Evolutionary conservation across 75 land plant genomes (phyloP), one percentile per base, ranked within the genome.

Genomic region (Chamaecyparis obtusa): DNA sequence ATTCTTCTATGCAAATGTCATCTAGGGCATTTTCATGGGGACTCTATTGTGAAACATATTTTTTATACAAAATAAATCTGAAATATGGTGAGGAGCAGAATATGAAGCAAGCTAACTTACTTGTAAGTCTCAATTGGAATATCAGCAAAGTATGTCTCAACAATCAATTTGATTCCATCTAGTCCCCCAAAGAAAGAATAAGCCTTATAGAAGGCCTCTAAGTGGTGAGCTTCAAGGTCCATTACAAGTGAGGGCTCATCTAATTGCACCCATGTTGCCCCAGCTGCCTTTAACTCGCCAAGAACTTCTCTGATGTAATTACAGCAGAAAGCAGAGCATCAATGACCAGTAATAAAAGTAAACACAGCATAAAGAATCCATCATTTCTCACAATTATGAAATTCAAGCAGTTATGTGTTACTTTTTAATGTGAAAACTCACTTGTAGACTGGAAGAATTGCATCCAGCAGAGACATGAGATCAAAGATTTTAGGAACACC

Each of bases 131-230:
- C 89, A n/a, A 87, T 81, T 39, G 92, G 89, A 76, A 92, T 56
- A 82, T 92, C 92, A 81, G 93, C 90, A 86, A 92, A 92, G 86
- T 92, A 92, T 30, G 93, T 92, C 84, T 90, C 92, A 43, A 92
- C 49, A 36, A 92, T 35, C 30, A 89, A 81, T 87, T 91, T 89
- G 41, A 88, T 32, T 19, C 90, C 93, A 64, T 49, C 72, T 8
- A 89, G 48, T 30, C 75, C 37, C 19, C 85, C 92, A 11, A 92
- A 85, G 54, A 85, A 72, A 51, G 89, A 15, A 48, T 91, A 92
- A 8, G 92, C 90, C 81, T 89, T 79, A 9, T 83, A 78, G 75
- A 91, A 92, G 54, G 89, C 92, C 17, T 87, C 83, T 32, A 87
- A 76, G 75, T 89, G 83, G 74, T 86, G 88, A 27, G 90, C 77